These are phyloP conservation scores for Skeletonema grethae DNA, from an alignment of 108 stramenopile species.

Conservation along the genomic window DNA sequence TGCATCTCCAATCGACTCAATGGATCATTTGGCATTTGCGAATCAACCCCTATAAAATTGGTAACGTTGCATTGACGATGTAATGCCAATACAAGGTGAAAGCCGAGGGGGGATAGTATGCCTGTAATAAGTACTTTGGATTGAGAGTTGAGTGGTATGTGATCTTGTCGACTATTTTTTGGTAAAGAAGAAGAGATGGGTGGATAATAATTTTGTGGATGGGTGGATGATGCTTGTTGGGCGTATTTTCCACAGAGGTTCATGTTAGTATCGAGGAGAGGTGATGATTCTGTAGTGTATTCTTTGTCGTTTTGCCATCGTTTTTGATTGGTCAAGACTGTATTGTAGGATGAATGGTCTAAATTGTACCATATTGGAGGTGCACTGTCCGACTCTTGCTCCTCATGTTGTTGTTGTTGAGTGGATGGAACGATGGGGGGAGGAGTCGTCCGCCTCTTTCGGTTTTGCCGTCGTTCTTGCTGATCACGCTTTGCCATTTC, in stretches of 20 bases:
- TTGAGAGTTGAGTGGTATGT: slow-evolving; percentile 29
- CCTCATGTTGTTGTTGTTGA: not conserved
- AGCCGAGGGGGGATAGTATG: slow-evolving; percentile 65
- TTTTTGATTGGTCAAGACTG: slow-evolving; percentile 7
- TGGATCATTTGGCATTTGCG: slow-evolving; percentile 72
- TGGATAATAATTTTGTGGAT: slow-evolving; percentile 39
- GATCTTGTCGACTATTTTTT: not conserved
- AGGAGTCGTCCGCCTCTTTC: not conserved
- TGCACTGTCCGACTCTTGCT: not conserved
- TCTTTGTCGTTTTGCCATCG: slow-evolving; percentile 12
- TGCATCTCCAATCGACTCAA: slow-evolving; percentile 55
- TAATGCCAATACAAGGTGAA: slow-evolving; percentile 64
- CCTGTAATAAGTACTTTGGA: slow-evolving; percentile 74
- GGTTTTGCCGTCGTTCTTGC: not conserved
- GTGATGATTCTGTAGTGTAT: not conserved
- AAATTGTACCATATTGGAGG: slow-evolving; percentile 17
- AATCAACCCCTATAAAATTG: slow-evolving; percentile 66
- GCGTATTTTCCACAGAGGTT: slow-evolving; percentile 39
- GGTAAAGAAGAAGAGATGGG: slow-evolving; percentile 4
- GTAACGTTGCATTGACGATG: slow-evolving; percentile 66
- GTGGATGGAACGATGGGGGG: not conserved
- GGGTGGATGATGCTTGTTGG: slow-evolving; percentile 19
- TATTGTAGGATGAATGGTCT: slow-evolving; percentile 13
- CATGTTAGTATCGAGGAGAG: not conserved
- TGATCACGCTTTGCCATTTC: not conserved